Base-by-base conservation (phyloP, 2,329 filamentous ascomycete genomes). In the Trichoderma guizhouense region DNA sequence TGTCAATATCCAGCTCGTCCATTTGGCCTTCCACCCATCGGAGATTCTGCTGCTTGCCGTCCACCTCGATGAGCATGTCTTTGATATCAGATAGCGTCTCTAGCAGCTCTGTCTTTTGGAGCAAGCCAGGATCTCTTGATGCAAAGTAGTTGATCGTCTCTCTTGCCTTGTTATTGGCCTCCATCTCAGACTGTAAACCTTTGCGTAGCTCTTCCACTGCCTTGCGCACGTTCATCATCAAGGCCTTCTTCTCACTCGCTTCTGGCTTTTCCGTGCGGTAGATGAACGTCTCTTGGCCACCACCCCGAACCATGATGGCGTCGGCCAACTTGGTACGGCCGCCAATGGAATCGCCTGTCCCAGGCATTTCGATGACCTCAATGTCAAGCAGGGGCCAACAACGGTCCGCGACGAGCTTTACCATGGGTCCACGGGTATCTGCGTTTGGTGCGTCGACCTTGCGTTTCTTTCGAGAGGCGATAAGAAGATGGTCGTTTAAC, bases 21-120 rank as follows among this genome's bases (percentile, higher is more conserved):
- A 99, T 93, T 82, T 98, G 94, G 67, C 91, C 90, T 80, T 99
- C 96, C 0, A 99, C 94, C 94, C 94, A 98, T 68, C 95, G 92
- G 61, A 99, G 87, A 79, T 96, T 98, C 79, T 98, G 94, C 81
- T 98, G 95, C 78, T 97, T 97, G 63, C 96, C 96, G 77, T 98
- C 96, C 15, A 97, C 93, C 77, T 99, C 96, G 75, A 99, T 95
- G 70, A 97, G 88, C 83, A 97, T 92, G 79, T 97, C 93, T 78
- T 94, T 94, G 76, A 92, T 90, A 74, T 91, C 90, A 2, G 93
- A 94, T 11, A 94, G 82, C 8, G 89, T 92, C 78, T 96, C 93
- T 15, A 97, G 86, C 3, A 96, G 84, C 72, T 95, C 93, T 0
- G 92, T 90, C 81, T 95, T 94, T 78, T 93, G 92, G 55, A 95